A percentile compares a stretch with the other conserved stretches of the same genome.
Evolutionary conservation across 345 rosid genomes (phyloP).

Genomic region (Bretschneidera sinensis): DNA sequence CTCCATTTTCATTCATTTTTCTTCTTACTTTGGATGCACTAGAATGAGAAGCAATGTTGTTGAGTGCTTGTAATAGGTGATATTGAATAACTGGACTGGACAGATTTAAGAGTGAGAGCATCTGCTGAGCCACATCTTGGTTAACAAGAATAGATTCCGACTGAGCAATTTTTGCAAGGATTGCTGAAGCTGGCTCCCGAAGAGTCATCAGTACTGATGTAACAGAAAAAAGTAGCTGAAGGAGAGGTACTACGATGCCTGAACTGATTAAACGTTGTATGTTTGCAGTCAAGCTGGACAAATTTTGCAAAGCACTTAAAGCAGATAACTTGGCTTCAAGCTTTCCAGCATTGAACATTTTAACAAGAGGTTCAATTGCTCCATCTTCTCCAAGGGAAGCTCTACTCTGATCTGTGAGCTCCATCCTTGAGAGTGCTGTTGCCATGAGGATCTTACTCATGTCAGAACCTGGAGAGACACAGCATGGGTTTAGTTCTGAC

Average conservation of each 20-base stretch:
- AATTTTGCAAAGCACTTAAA: conserved; percentile 54
- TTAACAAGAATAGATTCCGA: conserved; percentile 55
- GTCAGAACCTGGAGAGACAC: conserved; percentile 51
- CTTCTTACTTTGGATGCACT: conserved; percentile 47
- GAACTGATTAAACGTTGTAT: conserved; percentile 42
- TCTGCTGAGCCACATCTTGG: conserved; percentile 62
- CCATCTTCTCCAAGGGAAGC: conserved; percentile 63
- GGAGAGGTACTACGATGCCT: conserved; percentile 45
- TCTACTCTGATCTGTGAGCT: conserved; percentile 59
- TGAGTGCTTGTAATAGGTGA: conserved; percentile 61
- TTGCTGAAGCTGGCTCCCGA: conserved; percentile 72
- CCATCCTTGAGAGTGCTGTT: conserved; percentile 61
- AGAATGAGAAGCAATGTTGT: conserved; percentile 49
- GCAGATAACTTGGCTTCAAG: conserved; percentile 67
- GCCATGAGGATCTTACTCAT: conserved; percentile 82
- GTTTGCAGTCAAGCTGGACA: conserved; percentile 45
- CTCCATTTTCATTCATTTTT: conserved; percentile 63
- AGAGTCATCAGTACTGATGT: conserved; percentile 79
- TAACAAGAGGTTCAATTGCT: conserved; percentile 52
- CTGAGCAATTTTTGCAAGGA: conserved; percentile 58
- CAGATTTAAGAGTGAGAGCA: conserved; percentile 65
- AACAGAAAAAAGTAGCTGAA: conserved; percentile 73
- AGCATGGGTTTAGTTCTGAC: background rate
- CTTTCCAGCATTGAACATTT: conserved; percentile 60
- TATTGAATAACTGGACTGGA: conserved; percentile 48